A percentile compares a stretch with the other conserved stretches of the same genome.
Conservation (phyloP, 1,284 basidiomycete genomes). For the Cronartium quercuum region DNA sequence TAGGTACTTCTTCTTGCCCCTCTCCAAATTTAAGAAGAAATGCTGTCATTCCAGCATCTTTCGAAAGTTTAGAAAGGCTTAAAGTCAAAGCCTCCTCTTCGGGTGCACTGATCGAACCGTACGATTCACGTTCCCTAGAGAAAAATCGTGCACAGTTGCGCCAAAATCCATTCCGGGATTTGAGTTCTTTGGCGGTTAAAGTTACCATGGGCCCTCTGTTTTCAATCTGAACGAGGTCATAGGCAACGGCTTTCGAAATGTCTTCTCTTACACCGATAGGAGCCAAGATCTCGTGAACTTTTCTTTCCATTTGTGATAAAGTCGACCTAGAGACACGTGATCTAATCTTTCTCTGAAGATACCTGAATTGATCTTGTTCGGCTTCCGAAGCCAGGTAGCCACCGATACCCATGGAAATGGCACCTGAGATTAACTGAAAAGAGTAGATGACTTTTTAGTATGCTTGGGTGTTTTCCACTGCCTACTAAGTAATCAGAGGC, state of each 20-base stretch:
- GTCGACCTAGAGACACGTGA: slow-evolving; percentile 81
- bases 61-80: slow-evolving; percentile 2
- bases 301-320: slow-evolving; percentile 88
- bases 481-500: neutral
- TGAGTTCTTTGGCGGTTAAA: neutral
- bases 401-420: slow-evolving; percentile 90
- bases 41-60: slow-evolving; percentile 66
- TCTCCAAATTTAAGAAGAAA: slow-evolving; percentile 90
- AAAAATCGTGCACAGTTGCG: neutral
- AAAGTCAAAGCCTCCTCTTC: neutral
- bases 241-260: slow-evolving; percentile 60
- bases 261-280: slow-evolving; percentile 80
- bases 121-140: neutral
- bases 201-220: neutral
- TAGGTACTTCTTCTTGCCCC: slow-evolving; percentile 78
- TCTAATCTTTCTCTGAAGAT: slow-evolving; percentile 48
- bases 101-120: neutral
- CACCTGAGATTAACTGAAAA: slow-evolving; percentile 70
- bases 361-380: slow-evolving; percentile 69
- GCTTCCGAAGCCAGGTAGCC: slow-evolving; percentile 95
- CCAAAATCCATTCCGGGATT: neutral
- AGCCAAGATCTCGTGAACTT: slow-evolving; percentile 79
- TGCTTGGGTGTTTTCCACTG: neutral
- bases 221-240: slow-evolving; percentile 14
- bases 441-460: neutral